Base-by-base conservation (phyloP, 768 basidiomycete species). In the Solioccasus polychromus region DNA sequence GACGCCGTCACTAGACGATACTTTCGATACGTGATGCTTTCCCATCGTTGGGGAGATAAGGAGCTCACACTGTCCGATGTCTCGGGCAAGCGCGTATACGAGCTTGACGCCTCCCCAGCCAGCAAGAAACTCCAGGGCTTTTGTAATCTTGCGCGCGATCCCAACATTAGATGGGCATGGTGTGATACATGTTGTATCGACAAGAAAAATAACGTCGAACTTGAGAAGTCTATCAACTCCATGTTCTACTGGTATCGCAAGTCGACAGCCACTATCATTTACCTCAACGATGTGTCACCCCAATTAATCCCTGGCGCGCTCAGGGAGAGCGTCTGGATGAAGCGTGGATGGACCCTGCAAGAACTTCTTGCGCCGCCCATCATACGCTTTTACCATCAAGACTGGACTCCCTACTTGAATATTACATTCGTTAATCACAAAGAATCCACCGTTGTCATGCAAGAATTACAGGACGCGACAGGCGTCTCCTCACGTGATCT, bases 121-220 rank as follows among this genome's bases (percentile, higher is more conserved):
- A 38, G 6, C 8, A 39, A 20, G 8, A 59, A 59, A 25, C 51
- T 59, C 23, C 54, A 50, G 25, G 30, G 2, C 4, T 60, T 60
- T 30, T 60, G 58, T 37, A 25, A 1, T 11, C 23, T 60, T 9
- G 58, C 42, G 2, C 44, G 39, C 7, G 32, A 47, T 18, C 30
- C 44, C 6, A 29, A 37, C 2, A 35, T 51, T 22, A 58, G 51
- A 32, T 59, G 58, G 58, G 54, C 54, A 4, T 59, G 58, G 58
- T 50, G 54, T 2, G 58, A 59, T 11, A 60, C 58, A 3, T 59
- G 58, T 26, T 60, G 58, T 20, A 59, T 59, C 14, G n/a, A 59
- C 39, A 59, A 57, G 45, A 17, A 37, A 24, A 53, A 42, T 24
- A 32, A 45, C 23, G 47, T 47, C 39, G 58, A 59, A 17, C 45